These are phyloP conservation scores for Plasmodium inui DNA, from an alignment of 169 alveolate species.

Conservation along the genomic window DNA sequence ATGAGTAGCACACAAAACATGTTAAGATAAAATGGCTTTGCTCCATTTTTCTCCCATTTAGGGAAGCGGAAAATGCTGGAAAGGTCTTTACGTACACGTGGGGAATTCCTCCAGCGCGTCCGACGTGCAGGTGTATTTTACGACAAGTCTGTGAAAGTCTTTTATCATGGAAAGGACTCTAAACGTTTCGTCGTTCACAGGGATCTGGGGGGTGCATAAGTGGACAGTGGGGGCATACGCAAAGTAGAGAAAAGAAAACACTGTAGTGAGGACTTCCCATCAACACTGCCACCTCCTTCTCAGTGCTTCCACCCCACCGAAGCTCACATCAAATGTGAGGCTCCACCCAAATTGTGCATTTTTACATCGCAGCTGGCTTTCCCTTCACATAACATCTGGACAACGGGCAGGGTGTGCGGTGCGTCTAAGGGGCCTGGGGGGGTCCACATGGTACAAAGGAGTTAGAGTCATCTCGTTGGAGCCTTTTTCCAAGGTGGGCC, in stretches of 20 bases:
- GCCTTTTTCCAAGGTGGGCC: background rate
- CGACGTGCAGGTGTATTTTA: constrained; percentile 64
- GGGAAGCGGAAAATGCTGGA: background rate
- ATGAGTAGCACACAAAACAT: background rate
- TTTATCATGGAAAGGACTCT: constrained; percentile 60
- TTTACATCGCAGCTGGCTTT: constrained; percentile 63
- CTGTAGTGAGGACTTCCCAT: background rate
- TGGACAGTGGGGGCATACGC: background rate
- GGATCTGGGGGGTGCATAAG: constrained; percentile 21
- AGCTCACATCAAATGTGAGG: background rate
- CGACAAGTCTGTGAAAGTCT: constrained; percentile 54
- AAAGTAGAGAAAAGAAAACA: background rate
- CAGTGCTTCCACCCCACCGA: background rate
- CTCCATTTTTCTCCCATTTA: constrained; percentile 4
- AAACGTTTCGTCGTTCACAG: constrained; percentile 61
- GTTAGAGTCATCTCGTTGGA: background rate
- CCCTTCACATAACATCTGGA: constrained; percentile 77
- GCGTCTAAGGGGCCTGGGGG: constrained; percentile 54
- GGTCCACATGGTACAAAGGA: background rate
- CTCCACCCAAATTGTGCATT: background rate
- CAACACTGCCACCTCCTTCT: background rate
- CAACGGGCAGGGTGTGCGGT: constrained; percentile 75
- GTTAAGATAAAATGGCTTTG: background rate
- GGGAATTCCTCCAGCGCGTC: constrained; percentile 23
- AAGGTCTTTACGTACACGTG: constrained; percentile 17